Conservation (phyloP, 495 filamentous ascomycete species). For the Annulohypoxylon maeteangense region DNA sequence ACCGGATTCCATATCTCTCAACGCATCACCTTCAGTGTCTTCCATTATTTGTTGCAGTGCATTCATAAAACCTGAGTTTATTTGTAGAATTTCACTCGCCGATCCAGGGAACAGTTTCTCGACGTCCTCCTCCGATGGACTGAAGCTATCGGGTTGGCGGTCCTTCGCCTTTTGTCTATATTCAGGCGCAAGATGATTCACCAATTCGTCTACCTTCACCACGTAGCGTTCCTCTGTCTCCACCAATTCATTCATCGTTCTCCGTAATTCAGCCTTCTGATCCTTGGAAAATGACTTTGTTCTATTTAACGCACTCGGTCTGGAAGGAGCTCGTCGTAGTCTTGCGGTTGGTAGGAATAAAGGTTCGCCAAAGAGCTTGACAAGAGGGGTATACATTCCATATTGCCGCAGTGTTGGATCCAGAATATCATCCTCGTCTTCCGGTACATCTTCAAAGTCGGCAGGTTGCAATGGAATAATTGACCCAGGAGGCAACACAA, state of each 20-base stretch:
- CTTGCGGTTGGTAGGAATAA: conserved; percentile 90
- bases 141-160: conserved; percentile 68
- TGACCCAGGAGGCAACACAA: conserved; percentile 80
- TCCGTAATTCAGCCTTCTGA: conserved; percentile 83
- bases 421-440: conserved; percentile 69
- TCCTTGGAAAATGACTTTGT: conserved; percentile 77
- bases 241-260: conserved; percentile 90
- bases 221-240: conserved; percentile 97
- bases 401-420: conserved; percentile 73
- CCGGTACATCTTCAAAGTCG: conserved; percentile 63
- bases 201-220: conserved; percentile 80
- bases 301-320: conserved; percentile 78
- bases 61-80: conserved; percentile 81
- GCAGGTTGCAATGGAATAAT: conserved; percentile 67
- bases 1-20: conserved; percentile 68
- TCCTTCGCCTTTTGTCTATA: conserved; percentile 74
- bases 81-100: conserved; percentile 76
- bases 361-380: conserved; percentile 81
- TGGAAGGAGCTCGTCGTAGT: conserved; percentile 86
- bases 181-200: conserved; percentile 77
- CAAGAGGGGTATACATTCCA: conserved; percentile 75
- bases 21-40: conserved; percentile 82
- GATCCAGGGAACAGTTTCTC: conserved; percentile 82
- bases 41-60: conserved; percentile 80
- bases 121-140: conserved; percentile 76